These are phyloP conservation scores for Thermochaetoides dissita DNA, from an alignment of 2,329 filamentous ascomycete genomes.

Conservation along the genomic window DNA sequence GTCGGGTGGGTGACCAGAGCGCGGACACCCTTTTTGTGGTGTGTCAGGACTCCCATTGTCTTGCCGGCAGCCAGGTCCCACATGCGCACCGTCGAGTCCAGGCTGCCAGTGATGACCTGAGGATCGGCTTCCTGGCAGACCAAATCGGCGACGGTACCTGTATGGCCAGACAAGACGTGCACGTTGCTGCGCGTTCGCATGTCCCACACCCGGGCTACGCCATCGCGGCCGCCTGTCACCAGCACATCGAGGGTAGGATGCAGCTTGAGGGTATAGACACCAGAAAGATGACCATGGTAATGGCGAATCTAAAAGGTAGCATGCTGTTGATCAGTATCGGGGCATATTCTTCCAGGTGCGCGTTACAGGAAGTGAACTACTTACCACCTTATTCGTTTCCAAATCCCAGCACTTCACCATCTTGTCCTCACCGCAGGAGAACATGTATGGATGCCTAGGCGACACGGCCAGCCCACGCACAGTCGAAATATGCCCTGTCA, in stretches of 20 bases:
- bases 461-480: constrained; percentile 87
- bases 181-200: constrained; percentile 95
- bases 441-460: constrained; percentile 86
- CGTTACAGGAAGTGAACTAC: not conserved
- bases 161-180: constrained; percentile 84
- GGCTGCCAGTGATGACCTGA: constrained; percentile 83
- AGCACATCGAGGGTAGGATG: constrained; percentile 91
- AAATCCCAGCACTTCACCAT: constrained; percentile 99
- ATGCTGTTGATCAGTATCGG: not conserved
- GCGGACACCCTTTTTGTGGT: constrained; percentile 95
- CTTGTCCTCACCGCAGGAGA: constrained; percentile 96
- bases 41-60: constrained; percentile 87
- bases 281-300: constrained; percentile 92
- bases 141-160: constrained; percentile 75
- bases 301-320: constrained; percentile 55
- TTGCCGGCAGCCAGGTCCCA: constrained; percentile 97
- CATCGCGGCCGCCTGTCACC: constrained; percentile 87
- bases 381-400: constrained; percentile 86
- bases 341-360: not conserved
- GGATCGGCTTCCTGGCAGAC: constrained; percentile 93
- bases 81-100: constrained; percentile 79
- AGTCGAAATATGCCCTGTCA: constrained; percentile 90
- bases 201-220: constrained; percentile 92
- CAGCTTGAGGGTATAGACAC: constrained; percentile 85
- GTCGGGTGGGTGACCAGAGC: constrained; percentile 71